Evolutionary conservation across 306 rosid genomes (phyloP), one percentile per base, ranked within the genome.

Genomic region (Castanea mollissima): DNA sequence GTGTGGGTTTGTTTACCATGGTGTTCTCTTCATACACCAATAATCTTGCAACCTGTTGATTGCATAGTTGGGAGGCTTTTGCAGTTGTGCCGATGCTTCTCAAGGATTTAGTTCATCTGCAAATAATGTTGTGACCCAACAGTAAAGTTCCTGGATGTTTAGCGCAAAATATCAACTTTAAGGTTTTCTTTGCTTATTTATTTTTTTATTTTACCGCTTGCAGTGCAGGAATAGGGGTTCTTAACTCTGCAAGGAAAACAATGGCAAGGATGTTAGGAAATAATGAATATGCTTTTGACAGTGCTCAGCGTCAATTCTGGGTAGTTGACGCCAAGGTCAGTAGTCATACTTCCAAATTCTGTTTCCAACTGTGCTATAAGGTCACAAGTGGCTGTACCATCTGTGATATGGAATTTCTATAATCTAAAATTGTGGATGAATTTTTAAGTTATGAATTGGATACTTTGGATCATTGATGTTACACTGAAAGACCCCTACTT

Each of bases 211-310:
- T 86, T 69, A 79, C 52, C 25, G 76, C 71, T 76, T 90, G 87
- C 97, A 96, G 99, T 89, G 98, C 99, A 79, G 99, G 99, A 82
- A 88, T 96, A 56, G 99, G 99, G 35, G 98, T 96, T 82, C 87
- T 96, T 70, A 93, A 96, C 71, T 87, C 97, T 63, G 97, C 93
- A 51, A 87, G 99, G 70, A 90, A 93, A 86, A 96, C 99, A 81
- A 96, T 96, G 99, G 97, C 99, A 82, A 96, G 99, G 89, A 93
- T 93, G 99, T 75, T 96, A 88, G 99, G 99, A 76, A 91, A 96
- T 81, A 96, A 88, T 83, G 93, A 91, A 83, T 31, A 73, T 72
- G 99, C 99, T 74, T 96, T 88, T 83, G 80, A 90, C 76, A 89
- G 96, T 84, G 99, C 99, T 20, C 80, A 84, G 83, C 90, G 97